Evolutionary conservation across 2,329 filamentous ascomycete genomes (phyloP).

Genomic region (Colletotrichum cuscutae): DNA sequence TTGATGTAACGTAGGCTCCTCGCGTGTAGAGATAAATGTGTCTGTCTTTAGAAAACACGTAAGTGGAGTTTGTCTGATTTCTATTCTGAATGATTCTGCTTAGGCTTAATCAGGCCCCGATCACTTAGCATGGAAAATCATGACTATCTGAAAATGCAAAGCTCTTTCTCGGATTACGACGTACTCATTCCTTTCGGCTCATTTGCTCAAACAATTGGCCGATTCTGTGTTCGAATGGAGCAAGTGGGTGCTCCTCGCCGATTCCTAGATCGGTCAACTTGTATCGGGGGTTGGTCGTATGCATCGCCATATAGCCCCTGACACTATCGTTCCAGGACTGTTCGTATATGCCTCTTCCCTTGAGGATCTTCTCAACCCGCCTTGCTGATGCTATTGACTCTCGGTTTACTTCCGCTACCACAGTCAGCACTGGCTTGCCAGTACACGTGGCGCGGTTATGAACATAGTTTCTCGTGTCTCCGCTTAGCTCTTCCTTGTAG

Average conservation of each 20-base stretch:
- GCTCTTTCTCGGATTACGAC: no score
- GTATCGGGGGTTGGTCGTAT: conserved; percentile 37
- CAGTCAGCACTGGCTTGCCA: conserved; percentile 8
- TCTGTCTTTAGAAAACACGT: no score
- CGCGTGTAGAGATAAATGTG: no score
- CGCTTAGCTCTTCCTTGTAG: conserved; percentile 37
- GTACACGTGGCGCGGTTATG: conserved; percentile 34
- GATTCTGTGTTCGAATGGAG: conserved; percentile 34
- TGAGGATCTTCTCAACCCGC: conserved; percentile 31
- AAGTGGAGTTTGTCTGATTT: no score
- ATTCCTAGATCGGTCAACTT: conserved; percentile 35
- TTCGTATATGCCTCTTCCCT: conserved; percentile 35
- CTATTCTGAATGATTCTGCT: no score
- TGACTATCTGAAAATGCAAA: no score
- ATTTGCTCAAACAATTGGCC: conserved; percentile 33
- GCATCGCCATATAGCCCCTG: conserved; percentile 37
- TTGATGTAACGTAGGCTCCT: no score
- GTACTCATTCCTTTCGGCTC: conserved; percentile 7
- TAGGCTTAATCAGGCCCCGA: no score
- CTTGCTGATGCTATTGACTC: conserved; percentile 32
- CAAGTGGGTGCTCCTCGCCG: conserved; percentile 36
- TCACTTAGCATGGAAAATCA: no score
- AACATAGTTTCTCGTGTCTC: conserved; percentile 36
- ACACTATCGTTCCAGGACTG: conserved; percentile 36
- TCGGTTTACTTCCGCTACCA: conserved; percentile 28